Evolutionary conservation across 257 asterid species (phyloP).

Genomic region (Gentiana straminea): DNA sequence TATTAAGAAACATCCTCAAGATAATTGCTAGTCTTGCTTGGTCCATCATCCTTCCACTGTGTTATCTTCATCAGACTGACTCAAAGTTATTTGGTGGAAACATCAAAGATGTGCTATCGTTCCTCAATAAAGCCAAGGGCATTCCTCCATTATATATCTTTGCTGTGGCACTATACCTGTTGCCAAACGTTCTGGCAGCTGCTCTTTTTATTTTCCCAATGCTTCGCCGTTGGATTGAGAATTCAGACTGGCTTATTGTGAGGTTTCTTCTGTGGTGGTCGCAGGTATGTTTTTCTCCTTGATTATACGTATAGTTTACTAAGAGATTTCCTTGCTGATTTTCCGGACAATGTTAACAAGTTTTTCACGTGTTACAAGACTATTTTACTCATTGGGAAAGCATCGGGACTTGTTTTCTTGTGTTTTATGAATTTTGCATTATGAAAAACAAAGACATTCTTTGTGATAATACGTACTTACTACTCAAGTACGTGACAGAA

Average conservation of each 20-base stretch:
- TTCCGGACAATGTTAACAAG: too few relatives aligned
- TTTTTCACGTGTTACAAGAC: too few relatives aligned
- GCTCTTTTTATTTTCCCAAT: constrained; percentile 74
- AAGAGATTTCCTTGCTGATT: too few relatives aligned
- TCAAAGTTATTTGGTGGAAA: constrained; percentile 29
- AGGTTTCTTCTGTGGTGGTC: constrained; percentile 98
- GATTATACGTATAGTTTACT: too few relatives aligned
- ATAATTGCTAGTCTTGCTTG: constrained; percentile 74
- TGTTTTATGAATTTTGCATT: too few relatives aligned
- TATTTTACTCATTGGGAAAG: background rate
- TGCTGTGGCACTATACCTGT: constrained; percentile 65
- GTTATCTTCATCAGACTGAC: constrained; percentile 48
- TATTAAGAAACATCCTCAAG: constrained; percentile 67
- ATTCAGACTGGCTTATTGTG: constrained; percentile 79
- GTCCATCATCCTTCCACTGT: constrained; percentile 67
- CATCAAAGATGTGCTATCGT: constrained; percentile 33
- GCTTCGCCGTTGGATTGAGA: constrained; percentile 95
- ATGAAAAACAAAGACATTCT: too few relatives aligned
- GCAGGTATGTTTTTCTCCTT: constrained; percentile 46
- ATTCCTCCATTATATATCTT: constrained; percentile 78
- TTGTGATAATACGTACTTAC: too few relatives aligned
- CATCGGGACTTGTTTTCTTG: background rate
- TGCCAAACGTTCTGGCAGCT: constrained; percentile 72
- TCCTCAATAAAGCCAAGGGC: constrained; percentile 67
- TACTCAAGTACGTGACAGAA: too few relatives aligned